Base-by-base conservation (phyloP, 805 yeast species). In the Candida insectalens region DNA sequence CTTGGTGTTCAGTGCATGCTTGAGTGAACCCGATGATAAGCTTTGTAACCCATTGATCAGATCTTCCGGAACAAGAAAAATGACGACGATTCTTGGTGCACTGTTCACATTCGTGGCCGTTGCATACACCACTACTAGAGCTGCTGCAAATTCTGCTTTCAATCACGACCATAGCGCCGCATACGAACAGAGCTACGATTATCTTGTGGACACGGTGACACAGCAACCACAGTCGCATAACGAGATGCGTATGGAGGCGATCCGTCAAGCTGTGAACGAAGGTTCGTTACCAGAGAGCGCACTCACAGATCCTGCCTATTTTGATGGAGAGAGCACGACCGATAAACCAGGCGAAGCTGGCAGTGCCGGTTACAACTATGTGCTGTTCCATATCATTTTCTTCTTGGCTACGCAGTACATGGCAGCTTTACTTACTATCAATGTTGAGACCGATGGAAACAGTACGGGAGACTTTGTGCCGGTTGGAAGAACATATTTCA, bases 341-440 rank as follows among this genome's bases (percentile, higher is more conserved):
- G 50, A 42, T 14, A 60, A 54, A 25, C 69, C 59, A 15, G 83
- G 76, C 32, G 83, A 78, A 43, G 57, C 66, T 39, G 57, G 59
- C 30, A 63, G 68, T 30, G 84, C 89, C 1, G 79, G 77, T 51
- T 88, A 88, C 62, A 85, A 83, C 57, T 88, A 88, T 56, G 67
- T 84, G 5, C 60, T 89, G 30, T 92, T 92, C 67, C 98, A 92
- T 55, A 53, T 89, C 21, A 83, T 92, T 19, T 92, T 92, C 66
- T 77, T 92, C 54, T 64, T 92, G 40, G 98, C 98, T 0, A 89
- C 98, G 2, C 97, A 89, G 56, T 94, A 94, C 73, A 87, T 88
- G 28, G 96, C 97, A 1, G 85, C 96, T 1, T 65, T 92, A 39
- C 66, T 92, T 36, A 92, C 98, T 0, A 83, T 89, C 59, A 89